Conservation (phyloP, 2,329 filamentous ascomycete genomes). For the Penicillium brevicompactum region DNA sequence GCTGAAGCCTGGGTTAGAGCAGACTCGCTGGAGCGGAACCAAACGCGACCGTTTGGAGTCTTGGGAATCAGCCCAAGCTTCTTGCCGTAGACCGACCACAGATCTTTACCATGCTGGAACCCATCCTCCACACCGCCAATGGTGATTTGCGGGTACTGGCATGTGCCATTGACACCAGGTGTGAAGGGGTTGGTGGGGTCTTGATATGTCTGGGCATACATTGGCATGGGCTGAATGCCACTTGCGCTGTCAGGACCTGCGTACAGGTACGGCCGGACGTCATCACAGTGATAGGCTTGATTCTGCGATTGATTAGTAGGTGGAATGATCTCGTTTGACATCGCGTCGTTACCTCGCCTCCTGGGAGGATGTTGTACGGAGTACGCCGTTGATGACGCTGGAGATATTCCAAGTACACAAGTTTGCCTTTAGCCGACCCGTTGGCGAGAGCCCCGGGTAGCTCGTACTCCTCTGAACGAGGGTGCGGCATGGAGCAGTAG, state of each 20-base stretch:
- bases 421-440: slow-evolving; percentile 27
- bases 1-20: slow-evolving; percentile 40
- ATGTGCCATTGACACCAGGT: slow-evolving; percentile 36
- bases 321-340: not conserved
- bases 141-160: slow-evolving; percentile 44
- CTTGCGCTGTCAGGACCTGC: slow-evolving; percentile 24
- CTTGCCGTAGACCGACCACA: slow-evolving; percentile 36
- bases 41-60: slow-evolving; percentile 31
- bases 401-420: slow-evolving; percentile 44
- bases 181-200: slow-evolving; percentile 39
- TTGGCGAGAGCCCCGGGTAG: slow-evolving; percentile 32
- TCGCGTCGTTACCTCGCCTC: slow-evolving; percentile 34
- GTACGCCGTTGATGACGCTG: slow-evolving; percentile 43
- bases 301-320: slow-evolving; percentile 26
- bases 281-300: slow-evolving; percentile 41
- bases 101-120: slow-evolving; percentile 40
- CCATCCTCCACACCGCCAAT: slow-evolving; percentile 42
- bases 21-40: slow-evolving; percentile 42
- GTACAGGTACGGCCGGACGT: slow-evolving; percentile 41
- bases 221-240: slow-evolving; percentile 25
- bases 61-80: slow-evolving; percentile 35
- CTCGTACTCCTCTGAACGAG: slow-evolving; percentile 34
- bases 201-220: slow-evolving; percentile 42
- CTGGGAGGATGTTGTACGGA: slow-evolving; percentile 44
- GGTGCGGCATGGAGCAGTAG: slow-evolving; percentile 46